A percentile compares a stretch with the other conserved stretches of the same genome.
Evolutionary conservation across 1,284 basidiomycete genomes (phyloP).

Genomic region (Puccinia triticina): DNA sequence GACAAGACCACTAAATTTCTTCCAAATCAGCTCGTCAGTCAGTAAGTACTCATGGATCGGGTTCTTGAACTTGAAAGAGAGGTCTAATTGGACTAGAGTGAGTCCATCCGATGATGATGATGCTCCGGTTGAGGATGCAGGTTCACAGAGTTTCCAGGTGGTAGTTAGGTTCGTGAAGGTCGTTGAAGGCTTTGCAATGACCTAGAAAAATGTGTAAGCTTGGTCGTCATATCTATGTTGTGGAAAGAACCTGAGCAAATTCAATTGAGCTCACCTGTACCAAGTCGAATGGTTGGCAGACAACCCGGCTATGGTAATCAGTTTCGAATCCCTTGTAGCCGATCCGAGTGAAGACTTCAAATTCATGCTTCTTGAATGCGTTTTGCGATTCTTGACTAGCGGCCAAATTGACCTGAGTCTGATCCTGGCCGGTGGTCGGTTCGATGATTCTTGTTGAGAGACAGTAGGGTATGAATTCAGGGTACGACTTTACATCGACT

Average conservation of each 20-base stretch:
- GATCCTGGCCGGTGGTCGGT: background rate
- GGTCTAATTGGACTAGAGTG: constrained; percentile 2
- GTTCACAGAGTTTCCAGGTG: background rate
- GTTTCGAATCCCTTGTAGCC: constrained; percentile 18
- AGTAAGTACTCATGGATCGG: constrained; percentile 12
- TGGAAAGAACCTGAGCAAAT: background rate
- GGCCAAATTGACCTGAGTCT: background rate
- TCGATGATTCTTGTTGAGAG: constrained; percentile 1
- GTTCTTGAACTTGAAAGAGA: constrained; percentile 21
- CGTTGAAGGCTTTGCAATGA: constrained; percentile 16
- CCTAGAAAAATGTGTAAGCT: background rate
- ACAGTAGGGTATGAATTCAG: constrained; percentile 20
- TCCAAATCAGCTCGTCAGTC: constrained; percentile 9
- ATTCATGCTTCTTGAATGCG: background rate
- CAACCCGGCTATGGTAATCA: constrained; percentile 10
- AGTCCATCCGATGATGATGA: background rate
- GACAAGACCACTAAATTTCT: background rate
- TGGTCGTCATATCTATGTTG: background rate
- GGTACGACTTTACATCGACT: constrained; percentile 14
- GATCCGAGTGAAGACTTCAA: background rate
- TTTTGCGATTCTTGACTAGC: background rate
- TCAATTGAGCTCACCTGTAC: background rate
- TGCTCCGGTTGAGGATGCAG: background rate
- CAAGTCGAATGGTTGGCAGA: background rate
- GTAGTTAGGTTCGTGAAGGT: constrained; percentile 3